A percentile compares a stretch with the other conserved stretches of the same genome.
Conservation (phyloP, 2,329 filamentous ascomycete genomes). For the Exserohilum rostratum region DNA sequence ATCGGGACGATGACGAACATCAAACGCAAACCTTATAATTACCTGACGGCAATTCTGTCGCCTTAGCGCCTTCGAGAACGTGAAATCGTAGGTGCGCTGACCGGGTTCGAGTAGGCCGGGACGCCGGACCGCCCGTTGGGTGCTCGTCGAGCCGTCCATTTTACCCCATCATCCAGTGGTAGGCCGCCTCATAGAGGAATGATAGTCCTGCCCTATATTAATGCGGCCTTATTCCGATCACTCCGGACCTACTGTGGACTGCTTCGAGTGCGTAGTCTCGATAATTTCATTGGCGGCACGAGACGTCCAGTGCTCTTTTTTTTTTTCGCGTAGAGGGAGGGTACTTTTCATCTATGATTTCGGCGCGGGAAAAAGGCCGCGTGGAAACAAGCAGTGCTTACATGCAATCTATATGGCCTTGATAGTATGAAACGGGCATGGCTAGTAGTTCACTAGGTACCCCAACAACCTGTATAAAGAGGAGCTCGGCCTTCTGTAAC, state of each 20-base stretch:
- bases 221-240: constrained; percentile 15
- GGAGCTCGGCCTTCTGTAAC: neutral
- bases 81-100: no score
- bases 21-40: no score
- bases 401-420: neutral
- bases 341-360: constrained; percentile 21
- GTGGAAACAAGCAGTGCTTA: constrained; percentile 7
- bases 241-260: constrained; percentile 30
- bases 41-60: no score
- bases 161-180: constrained; percentile 17
- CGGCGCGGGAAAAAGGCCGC: constrained; percentile 19
- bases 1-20: no score
- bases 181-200: constrained; percentile 14
- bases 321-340: constrained; percentile 9
- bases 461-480: constrained; percentile 22
- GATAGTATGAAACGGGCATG: no score
- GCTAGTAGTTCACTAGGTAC: neutral
- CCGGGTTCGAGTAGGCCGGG: constrained; percentile 5
- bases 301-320: neutral
- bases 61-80: neutral
- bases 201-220: constrained; percentile 20
- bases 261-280: neutral
- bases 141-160: no score
- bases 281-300: neutral
- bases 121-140: constrained; percentile 19